Conservation (phyloP, 2,329 filamentous ascomycete genomes). For the Microsporum ferrugineum region DNA sequence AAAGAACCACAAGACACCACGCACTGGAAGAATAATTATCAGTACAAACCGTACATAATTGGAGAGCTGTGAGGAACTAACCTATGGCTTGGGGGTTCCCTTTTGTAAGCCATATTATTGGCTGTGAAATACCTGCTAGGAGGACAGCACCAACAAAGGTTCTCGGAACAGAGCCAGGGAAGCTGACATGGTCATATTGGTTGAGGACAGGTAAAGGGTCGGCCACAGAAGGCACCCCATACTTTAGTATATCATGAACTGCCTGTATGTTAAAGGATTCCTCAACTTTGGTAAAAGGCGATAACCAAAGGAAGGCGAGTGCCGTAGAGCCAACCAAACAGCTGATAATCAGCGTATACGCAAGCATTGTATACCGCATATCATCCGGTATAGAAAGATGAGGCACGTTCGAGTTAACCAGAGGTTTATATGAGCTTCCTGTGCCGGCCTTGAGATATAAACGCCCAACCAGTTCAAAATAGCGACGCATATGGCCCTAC, state of each 20-base stretch:
- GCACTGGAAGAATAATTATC: conserved; percentile 38
- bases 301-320: conserved; percentile 26
- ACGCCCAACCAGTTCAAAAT: too few relatives aligned
- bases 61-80: neutral
- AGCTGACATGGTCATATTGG: conserved; percentile 75
- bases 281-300: conserved; percentile 94
- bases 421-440: too few relatives aligned
- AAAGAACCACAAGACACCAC: conserved; percentile 63
- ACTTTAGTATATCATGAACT: conserved; percentile 73
- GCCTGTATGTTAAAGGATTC: conserved; percentile 98
- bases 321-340: neutral
- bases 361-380: neutral
- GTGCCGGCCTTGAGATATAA: too few relatives aligned
- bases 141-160: conserved; percentile 76
- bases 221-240: conserved; percentile 56
- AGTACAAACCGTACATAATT: neutral
- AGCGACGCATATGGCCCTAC: too few relatives aligned
- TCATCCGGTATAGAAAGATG: neutral
- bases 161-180: conserved; percentile 81
- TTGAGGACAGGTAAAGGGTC: conserved; percentile 20
- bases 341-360: neutral
- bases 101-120: conserved; percentile 44
- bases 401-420: neutral
- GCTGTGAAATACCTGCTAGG: conserved; percentile 61
- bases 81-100: neutral